Conservation (phyloP, 768 basidiomycete genomes). For the Sarcodon aspratus region DNA sequence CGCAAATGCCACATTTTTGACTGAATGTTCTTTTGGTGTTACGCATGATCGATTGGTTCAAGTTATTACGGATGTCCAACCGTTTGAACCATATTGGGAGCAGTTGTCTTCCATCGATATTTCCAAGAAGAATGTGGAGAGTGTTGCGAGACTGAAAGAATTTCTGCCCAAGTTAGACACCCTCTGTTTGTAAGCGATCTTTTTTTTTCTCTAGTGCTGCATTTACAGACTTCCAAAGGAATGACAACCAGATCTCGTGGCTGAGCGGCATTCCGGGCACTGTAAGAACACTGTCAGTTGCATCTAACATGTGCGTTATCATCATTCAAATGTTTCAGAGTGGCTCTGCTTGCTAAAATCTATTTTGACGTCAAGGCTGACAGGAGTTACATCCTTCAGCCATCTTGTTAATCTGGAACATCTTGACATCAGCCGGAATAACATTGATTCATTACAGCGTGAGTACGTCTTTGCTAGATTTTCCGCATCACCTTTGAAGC, state of each 20-base stretch:
- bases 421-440: slow-evolving; percentile 85
- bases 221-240: slow-evolving; percentile 27
- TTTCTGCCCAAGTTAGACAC: slow-evolving; percentile 76
- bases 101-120: slow-evolving; percentile 65
- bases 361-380: slow-evolving; percentile 39
- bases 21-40: slow-evolving; percentile 93
- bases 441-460: slow-evolving; percentile 83
- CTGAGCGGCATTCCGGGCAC: slow-evolving; percentile 65
- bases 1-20: slow-evolving; percentile 63
- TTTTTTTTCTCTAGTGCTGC: neutral
- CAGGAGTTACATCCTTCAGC: slow-evolving; percentile 77
- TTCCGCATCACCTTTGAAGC: slow-evolving; percentile 1
- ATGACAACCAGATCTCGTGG: slow-evolving; percentile 67
- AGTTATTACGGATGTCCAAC: slow-evolving; percentile 89
- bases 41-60: slow-evolving; percentile 87
- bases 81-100: slow-evolving; percentile 95
- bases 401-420: slow-evolving; percentile 81
- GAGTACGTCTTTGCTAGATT: slow-evolving; percentile 23
- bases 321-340: neutral
- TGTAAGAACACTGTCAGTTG: slow-evolving; percentile 69
- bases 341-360: neutral
- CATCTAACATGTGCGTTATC: slow-evolving; percentile 54
- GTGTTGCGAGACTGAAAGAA: slow-evolving; percentile 78
- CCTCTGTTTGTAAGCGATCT: slow-evolving; percentile 56
- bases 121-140: slow-evolving; percentile 60